Conservation (phyloP, 2,329 filamentous ascomycete species). For the Pseudocercospora cruenta region DNA sequence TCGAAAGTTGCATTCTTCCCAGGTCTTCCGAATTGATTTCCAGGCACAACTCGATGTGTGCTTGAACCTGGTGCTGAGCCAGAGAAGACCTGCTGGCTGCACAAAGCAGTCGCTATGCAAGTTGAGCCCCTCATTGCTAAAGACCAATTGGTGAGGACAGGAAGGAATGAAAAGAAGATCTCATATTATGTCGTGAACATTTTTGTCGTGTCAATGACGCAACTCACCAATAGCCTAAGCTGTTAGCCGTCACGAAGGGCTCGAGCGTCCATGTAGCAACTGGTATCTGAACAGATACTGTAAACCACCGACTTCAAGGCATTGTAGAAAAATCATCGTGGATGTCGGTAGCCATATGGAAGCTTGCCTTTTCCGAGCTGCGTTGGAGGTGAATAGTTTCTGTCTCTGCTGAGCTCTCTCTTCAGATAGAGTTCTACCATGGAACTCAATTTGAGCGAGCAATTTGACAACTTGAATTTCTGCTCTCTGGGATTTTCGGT, state of each 20-base stretch:
- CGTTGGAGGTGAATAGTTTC: neutral
- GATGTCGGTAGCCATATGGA: neutral
- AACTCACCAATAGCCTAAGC: too few species aligned
- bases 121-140: neutral
- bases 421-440: neutral
- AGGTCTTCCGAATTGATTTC: constrained; percentile 19
- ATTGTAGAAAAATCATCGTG: too few species aligned
- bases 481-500: neutral
- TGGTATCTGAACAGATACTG: neutral
- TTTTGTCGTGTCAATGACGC: too few species aligned
- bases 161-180: neutral
- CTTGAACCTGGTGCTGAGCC: neutral
- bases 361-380: neutral
- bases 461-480: too few species aligned
- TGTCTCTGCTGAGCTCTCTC: neutral
- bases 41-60: neutral
- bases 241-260: too few species aligned
- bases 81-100: neutral
- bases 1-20: constrained; percentile 21
- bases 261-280: too few species aligned
- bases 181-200: too few species aligned
- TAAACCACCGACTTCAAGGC: neutral
- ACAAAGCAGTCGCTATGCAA: neutral
- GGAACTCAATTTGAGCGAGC: neutral
- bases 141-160: neutral